These are phyloP conservation scores for Tulasnella calospora DNA, from an alignment of 768 basidiomycete genomes.

Conservation along the genomic window DNA sequence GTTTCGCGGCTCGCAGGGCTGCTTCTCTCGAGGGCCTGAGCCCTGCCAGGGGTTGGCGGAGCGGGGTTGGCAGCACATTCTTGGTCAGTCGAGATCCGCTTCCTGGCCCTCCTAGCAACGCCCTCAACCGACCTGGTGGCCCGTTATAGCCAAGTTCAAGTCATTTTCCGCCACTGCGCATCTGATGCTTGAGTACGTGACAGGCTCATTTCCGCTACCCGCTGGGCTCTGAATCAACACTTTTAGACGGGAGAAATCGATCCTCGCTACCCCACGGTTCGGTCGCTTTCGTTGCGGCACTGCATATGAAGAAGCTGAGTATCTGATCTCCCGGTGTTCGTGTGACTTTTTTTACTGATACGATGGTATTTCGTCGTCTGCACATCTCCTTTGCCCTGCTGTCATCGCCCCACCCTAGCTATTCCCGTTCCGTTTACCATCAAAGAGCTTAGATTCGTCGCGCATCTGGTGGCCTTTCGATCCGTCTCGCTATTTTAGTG, in stretches of 20 bases:
- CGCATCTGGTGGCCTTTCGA: no score
- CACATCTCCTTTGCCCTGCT: not conserved
- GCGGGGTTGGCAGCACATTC: not conserved
- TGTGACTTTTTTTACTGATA: not conserved
- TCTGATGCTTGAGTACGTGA: not conserved
- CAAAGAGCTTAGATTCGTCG: not conserved
- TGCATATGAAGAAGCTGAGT: not conserved
- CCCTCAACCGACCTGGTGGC: not conserved
- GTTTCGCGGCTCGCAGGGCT: not conserved
- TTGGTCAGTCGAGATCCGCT: not conserved
- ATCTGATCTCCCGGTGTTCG: not conserved
- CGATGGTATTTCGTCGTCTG: not conserved
- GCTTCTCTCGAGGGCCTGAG: not conserved
- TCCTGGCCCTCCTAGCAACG: not conserved
- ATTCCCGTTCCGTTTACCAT: not conserved
- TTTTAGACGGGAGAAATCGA: no score
- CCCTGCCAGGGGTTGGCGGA: not conserved
- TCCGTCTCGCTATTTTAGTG: no score
- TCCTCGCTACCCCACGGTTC: not conserved
- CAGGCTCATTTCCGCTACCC: not conserved
- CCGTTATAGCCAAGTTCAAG: not conserved
- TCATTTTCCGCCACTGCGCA: not conserved
- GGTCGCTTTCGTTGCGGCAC: not conserved
- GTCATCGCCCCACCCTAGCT: not conserved
- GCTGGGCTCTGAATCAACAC: no score